Base-by-base conservation (phyloP, 2,329 filamentous ascomycete species). In the Thermoascus crustaceus region DNA sequence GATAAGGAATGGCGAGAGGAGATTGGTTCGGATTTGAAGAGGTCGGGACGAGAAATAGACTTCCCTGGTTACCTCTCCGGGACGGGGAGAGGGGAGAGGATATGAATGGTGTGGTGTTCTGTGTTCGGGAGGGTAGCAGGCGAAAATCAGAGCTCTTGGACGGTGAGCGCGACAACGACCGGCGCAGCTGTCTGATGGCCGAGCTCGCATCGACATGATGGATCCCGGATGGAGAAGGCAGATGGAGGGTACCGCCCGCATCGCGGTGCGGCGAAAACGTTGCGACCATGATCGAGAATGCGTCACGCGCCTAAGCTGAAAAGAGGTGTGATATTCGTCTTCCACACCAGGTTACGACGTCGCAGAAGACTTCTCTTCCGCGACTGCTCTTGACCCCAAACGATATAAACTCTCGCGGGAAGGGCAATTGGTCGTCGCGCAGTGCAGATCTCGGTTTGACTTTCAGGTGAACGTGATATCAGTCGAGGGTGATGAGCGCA, bases 131-230 rank as follows among this genome's bases (percentile, higher is more conserved):
- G 14, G 60, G 53, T 8, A 76, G 67, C 35, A 93, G 67, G 38
- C 76, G 73, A 58, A 91, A 89, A 50, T 75, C 72, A 38, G 73
- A 73, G 27, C 68, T 69, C 60, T 91, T 94, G 20, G 89, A 94
- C 7, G 89, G 89, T n/a, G 89, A 95, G 50, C 87, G 77, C 38
- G 88, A 95, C 44, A 95, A 72, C 17, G 89, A 94, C 49, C 86
- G 83, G 46, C 88, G 76, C 39, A 95, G 71, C 52, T 86, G 84
- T 54, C 85, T 77, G 44, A 94, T 83, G 40, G 84, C 81, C 33
- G 84, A 79, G 42, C 83, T 81, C 45, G 85, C 78, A 66, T 94
- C 85, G 51, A 89, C 82, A 62, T 84, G 81, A 58, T 85, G 84
- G 42, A 78, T 77, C 52, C 85, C 80, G 31, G 84, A 89, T 39